Evolutionary conservation across 108 stramenopile species (phyloP).

Genomic region (Cyclotella baltica): DNA sequence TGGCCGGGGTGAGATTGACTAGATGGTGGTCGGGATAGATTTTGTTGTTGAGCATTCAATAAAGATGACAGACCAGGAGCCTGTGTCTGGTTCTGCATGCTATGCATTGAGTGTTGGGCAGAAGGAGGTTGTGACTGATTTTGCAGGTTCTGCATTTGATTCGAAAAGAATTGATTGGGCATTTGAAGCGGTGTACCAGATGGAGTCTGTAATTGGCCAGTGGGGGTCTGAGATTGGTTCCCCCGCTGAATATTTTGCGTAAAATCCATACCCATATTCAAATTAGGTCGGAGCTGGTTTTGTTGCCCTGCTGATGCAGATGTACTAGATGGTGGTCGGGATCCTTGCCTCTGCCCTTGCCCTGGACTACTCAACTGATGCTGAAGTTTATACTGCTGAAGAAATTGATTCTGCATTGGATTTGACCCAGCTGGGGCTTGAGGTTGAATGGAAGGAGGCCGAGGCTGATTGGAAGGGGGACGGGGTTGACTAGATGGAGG

Average conservation of each 20-base stretch:
- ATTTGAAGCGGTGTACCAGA: background rate
- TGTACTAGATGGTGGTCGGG: background rate
- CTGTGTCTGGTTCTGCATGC: background rate
- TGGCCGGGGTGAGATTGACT: background rate
- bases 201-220: background rate
- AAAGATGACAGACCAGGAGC: no score
- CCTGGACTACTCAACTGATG: background rate
- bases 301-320: background rate
- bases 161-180: background rate
- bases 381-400: conserved; percentile 7
- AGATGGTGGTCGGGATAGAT: background rate
- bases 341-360: background rate
- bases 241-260: background rate
- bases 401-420: background rate
- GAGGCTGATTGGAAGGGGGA: background rate
- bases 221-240: background rate
- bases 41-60: no score
- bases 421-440: background rate
- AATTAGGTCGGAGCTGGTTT: background rate
- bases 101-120: background rate
- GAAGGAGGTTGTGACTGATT: no score
- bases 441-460: background rate
- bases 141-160: background rate
- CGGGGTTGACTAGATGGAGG: background rate
- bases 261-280: background rate